Evolutionary conservation across 441 rosid genomes (phyloP).

Genomic region (Gossypium armourianum): DNA sequence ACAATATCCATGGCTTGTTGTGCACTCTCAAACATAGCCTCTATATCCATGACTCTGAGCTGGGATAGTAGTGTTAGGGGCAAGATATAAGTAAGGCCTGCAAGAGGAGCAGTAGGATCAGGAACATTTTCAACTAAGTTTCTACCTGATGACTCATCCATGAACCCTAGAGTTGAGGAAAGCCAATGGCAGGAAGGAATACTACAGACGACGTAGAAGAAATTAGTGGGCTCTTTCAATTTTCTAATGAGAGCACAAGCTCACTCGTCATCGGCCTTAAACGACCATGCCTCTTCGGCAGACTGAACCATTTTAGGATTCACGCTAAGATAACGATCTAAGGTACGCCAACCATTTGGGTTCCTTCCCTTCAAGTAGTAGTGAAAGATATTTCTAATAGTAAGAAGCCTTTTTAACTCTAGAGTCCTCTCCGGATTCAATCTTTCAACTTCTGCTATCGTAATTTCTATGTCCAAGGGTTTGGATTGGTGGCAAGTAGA

Average conservation of each 20-base stretch:
- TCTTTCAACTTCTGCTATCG: neutral
- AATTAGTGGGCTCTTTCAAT: no score
- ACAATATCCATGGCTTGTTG: neutral
- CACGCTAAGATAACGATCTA: neutral
- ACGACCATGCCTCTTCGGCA: neutral
- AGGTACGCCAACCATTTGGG: neutral
- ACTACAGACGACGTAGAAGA: neutral
- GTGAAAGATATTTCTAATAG: neutral
- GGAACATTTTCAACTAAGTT: neutral
- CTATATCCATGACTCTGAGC: neutral
- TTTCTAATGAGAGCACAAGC: no score
- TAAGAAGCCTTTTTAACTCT: neutral
- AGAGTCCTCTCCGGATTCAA: neutral
- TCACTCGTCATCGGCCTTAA: no score
- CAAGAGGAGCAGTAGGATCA: neutral
- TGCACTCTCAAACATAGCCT: neutral
- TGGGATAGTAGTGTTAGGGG: neutral
- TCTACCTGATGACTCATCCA: neutral
- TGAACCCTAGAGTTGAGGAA: neutral
- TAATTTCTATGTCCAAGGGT: neutral
- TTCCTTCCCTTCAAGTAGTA: neutral
- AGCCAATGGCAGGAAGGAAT: neutral
- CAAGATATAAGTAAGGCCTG: neutral
- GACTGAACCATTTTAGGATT: neutral
- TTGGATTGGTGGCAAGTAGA: neutral